Evolutionary conservation across 495 filamentous ascomycete genomes (phyloP), one percentile per base, ranked within the genome.

Genomic region (Filosporella fistucella): DNA sequence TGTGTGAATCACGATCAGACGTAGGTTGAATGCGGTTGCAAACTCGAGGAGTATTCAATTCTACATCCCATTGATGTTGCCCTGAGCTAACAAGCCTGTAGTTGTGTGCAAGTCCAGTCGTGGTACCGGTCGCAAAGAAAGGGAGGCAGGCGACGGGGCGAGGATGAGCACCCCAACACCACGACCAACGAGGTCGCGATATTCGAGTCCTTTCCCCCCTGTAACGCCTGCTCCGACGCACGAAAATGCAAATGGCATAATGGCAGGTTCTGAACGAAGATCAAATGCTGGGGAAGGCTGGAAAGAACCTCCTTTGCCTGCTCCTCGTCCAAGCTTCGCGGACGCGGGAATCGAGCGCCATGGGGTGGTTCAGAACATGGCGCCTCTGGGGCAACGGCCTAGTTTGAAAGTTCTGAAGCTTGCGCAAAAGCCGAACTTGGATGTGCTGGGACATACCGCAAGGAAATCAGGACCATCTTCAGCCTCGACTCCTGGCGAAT

Each of bases 281-380:
- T 55, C 44, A 66, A 57, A 42, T 56, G n/a, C n/a, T n/a, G 67
- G 77, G 62, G 68, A 78, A 41, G 67, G 70, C 35, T 91, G 88
- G 88, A 63, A 75, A 35, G 88, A 94, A 64, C 88, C 88, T 3
- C 71, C 79, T 6, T 54, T 84, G 29, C 76, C 81, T 52, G 66
- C 71, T 22, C 81, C 85, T 51, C 64, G 62, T 21, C 77, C 88
- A 1, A 88, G 83, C 52, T 91, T 81, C 61, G 71, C 77, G 62
- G 88, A 91, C 46, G 74, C 70, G 14, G 81, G 74, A 50, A 68
- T 80, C 54, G 66, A 80, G 51, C 67, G 80, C 23, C 71, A 78
- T 53, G 81, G 81, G 40, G 82, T 86, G 4, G 64, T 86, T 10
- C 80, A 80, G 61, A 75, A 77, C 54, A 88, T 89, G 85, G 75